These are phyloP conservation scores for Fusarium odoratissimum DNA, from an alignment of 2,329 filamentous ascomycete genomes.

Conservation along the genomic window DNA sequence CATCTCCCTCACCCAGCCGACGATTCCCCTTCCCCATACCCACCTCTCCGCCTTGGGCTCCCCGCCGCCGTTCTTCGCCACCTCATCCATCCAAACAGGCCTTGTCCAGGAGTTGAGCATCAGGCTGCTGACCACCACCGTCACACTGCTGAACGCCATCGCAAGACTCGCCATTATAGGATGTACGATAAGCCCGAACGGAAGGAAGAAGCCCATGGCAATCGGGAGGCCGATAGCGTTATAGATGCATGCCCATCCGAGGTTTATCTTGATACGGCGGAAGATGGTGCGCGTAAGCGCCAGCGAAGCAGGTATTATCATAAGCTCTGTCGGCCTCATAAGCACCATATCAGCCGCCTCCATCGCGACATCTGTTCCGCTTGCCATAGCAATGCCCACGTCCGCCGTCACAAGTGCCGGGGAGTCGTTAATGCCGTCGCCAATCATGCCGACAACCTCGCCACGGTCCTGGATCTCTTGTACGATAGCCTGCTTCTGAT, in stretches of 20 bases:
- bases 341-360: constrained; percentile 96
- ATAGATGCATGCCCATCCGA: constrained; percentile 93
- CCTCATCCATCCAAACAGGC: constrained; percentile 86
- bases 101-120: constrained; percentile 88
- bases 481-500: constrained; percentile 91
- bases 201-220: constrained; percentile 95
- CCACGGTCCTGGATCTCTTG: constrained; percentile 78
- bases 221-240: constrained; percentile 92
- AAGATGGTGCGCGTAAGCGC: constrained; percentile 90
- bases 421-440: constrained; percentile 98
- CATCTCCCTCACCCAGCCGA: constrained; percentile 57
- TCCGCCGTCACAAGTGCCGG: constrained; percentile 93
- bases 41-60: background rate
- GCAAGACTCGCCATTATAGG: constrained; percentile 95
- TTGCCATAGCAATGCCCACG: constrained; percentile 91
- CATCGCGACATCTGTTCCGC: constrained; percentile 96
- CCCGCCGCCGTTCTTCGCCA: constrained; percentile 52
- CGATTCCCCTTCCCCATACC: constrained; percentile 53
- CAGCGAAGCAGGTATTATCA: constrained; percentile 90
- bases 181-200: constrained; percentile 86
- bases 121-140: constrained; percentile 85
- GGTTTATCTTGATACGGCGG: constrained; percentile 90
- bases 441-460: constrained; percentile 92
- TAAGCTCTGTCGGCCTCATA: constrained; percentile 90
- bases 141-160: constrained; percentile 92